These are phyloP conservation scores for Cladophialophora chaetospira DNA, from an alignment of 2,329 filamentous ascomycete species.

Conservation along the genomic window DNA sequence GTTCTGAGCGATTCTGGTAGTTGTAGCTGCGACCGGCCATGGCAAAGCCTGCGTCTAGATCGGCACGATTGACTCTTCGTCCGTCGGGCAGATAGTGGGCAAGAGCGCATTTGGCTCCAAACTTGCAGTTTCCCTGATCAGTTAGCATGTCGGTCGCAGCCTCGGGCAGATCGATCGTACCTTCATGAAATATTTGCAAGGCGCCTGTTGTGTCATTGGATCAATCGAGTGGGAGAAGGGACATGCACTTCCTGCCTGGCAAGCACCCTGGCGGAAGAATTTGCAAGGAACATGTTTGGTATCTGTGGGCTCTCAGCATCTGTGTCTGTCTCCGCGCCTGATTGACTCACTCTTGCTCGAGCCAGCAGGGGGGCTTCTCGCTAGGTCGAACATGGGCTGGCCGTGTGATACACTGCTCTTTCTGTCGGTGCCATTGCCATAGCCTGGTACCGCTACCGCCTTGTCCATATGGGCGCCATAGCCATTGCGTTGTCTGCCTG, in stretches of 20 bases:
- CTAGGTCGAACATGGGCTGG: conserved; percentile 44
- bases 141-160: conserved; percentile 29
- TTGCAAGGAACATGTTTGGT: conserved; percentile 98
- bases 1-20: conserved; percentile 62
- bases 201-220: conserved; percentile 76
- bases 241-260: conserved; percentile 93
- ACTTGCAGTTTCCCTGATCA: conserved; percentile 92
- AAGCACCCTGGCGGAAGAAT: conserved; percentile 95
- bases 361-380: conserved; percentile 50
- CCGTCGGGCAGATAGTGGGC: conserved; percentile 94
- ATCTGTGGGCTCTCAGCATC: conserved; percentile 56
- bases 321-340: not conserved
- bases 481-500: conserved; percentile 20
- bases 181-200: conserved; percentile 99
- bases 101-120: conserved; percentile 95
- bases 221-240: conserved; percentile 95
- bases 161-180: conserved; percentile 52
- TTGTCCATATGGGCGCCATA: conserved; percentile 24
- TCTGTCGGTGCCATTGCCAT: conserved; percentile 24
- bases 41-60: conserved; percentile 48
- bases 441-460: conserved; percentile 25
- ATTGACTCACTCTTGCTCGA: conserved; percentile 43
- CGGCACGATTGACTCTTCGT: conserved; percentile 79
- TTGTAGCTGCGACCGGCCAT: conserved; percentile 41
- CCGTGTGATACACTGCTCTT: conserved; percentile 29